phyloP scores from a whole-genome alignment of 768 basidiomycete genomes.

The Russula griseocarnosa region DNA sequence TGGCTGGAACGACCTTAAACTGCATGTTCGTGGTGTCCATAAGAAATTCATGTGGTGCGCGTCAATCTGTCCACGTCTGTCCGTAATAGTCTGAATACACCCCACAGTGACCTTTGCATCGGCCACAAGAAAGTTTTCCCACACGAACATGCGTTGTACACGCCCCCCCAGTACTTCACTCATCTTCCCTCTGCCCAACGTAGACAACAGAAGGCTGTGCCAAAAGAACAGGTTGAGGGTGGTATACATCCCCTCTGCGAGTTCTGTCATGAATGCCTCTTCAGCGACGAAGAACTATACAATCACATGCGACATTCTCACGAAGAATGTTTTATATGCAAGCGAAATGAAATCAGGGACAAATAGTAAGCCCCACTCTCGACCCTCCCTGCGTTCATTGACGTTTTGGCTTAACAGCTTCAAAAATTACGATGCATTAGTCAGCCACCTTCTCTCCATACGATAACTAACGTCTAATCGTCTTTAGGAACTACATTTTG shows the following conservation, averaged over 20 bases:
- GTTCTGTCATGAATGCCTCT: conserved; percentile 92
- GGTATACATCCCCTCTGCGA: conserved; percentile 75
- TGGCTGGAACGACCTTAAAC: conserved; percentile 87
- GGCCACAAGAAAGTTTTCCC: conserved; percentile 89
- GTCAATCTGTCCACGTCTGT: background rate
- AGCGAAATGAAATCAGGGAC: conserved; percentile 70
- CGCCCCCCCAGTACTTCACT: conserved; percentile 53
- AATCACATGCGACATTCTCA: conserved; percentile 89
- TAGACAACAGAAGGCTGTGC: conserved; percentile 37
- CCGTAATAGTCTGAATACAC: background rate
- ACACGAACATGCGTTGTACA: conserved; percentile 89
- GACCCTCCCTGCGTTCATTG: conserved; percentile 4
- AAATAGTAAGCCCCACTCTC: conserved; percentile 63
- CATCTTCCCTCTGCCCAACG: conserved; percentile 74
- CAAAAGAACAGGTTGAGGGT: conserved; percentile 60
- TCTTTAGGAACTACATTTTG: conserved; percentile 69
- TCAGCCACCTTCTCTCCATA: conserved; percentile 33
- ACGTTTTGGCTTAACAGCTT: conserved; percentile 48
- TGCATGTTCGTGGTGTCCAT: conserved; percentile 76
- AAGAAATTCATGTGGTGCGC: conserved; percentile 77
- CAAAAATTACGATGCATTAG: conserved; percentile 71
- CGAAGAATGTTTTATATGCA: conserved; percentile 96
- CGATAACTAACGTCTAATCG: background rate
- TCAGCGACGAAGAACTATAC: conserved; percentile 90
- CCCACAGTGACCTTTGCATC: conserved; percentile 75